Percentiles rank a stretch among this genome's conserved stretches.
Evolutionary conservation across 2,329 filamentous ascomycete genomes (phyloP).

Genomic region (Byssothecium circinans): DNA sequence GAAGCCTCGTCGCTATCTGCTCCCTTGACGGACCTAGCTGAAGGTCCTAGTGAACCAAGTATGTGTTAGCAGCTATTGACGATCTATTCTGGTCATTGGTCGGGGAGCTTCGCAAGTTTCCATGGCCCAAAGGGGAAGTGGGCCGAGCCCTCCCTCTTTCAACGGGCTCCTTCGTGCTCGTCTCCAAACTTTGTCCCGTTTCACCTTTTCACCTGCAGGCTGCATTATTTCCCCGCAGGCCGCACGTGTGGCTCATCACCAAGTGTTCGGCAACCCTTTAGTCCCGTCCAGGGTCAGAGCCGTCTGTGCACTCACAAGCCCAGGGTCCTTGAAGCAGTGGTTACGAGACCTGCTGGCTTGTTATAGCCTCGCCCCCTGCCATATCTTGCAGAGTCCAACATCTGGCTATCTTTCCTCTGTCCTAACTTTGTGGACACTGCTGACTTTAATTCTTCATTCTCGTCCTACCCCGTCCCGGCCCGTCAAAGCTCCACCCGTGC

Average conservation of each 20-base stretch:
- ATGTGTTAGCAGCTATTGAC: not conserved
- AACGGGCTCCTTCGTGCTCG: constrained; percentile 7
- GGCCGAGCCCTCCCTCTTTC: constrained; percentile 14
- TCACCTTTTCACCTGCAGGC: constrained; percentile 29
- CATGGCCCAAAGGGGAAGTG: constrained; percentile 19
- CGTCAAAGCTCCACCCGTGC: constrained; percentile 26
- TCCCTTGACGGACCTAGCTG: not conserved
- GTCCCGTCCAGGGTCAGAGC: constrained; percentile 15
- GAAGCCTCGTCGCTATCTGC: too few relatives aligned
- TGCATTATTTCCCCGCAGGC: constrained; percentile 43
- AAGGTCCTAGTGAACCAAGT: not conserved
- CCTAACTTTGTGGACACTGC: constrained; percentile 12
- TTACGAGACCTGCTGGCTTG: constrained; percentile 32
- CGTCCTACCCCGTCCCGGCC: constrained; percentile 18
- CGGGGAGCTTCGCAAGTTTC: constrained; percentile 10
- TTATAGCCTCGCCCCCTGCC: constrained; percentile 42
- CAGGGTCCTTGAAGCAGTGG: constrained; percentile 12
- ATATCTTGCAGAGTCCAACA: constrained; percentile 24
- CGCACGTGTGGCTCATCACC: constrained; percentile 39
- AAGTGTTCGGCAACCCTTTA: constrained; percentile 29
- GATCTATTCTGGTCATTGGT: constrained; percentile 12
- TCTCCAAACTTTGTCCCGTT: constrained; percentile 30
- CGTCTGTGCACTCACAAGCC: constrained; percentile 1
- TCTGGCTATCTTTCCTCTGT: constrained; percentile 20
- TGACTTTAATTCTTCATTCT: constrained; percentile 5